Percentiles rank a stretch among this genome's conserved stretches.
These are phyloP conservation scores for Rhododendron simsii DNA, from an alignment of 148 eudicot species.

Conservation along the genomic window DNA sequence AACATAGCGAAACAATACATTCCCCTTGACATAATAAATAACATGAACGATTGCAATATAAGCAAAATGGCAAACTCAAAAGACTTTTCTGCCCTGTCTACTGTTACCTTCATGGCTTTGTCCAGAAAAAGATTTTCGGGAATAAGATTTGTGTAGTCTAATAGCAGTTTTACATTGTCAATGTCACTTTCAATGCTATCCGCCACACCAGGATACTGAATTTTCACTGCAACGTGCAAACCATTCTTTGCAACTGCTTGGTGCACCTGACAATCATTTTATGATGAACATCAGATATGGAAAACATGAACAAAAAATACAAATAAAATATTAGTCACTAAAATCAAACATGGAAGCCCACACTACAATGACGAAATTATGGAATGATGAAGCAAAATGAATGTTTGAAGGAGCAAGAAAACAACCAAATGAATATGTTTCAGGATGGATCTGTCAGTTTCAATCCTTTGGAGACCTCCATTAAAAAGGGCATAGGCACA, in stretches of 20 bases:
- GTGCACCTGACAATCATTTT: constrained; percentile 58
- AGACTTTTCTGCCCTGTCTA: background rate
- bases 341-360: background rate
- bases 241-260: constrained; percentile 78
- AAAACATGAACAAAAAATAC: background rate
- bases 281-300: background rate
- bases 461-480: background rate
- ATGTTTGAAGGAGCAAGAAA: background rate
- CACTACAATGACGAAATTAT: background rate
- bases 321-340: background rate
- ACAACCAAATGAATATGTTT: background rate
- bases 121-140: constrained; percentile 85
- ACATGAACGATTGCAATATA: background rate
- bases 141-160: constrained; percentile 75
- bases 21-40: background rate
- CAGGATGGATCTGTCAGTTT: background rate
- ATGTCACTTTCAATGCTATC: constrained; percentile 98
- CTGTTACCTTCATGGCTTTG: constrained; percentile 79
- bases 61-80: background rate
- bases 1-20: background rate
- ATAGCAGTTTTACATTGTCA: constrained; percentile 73
- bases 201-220: constrained; percentile 98
- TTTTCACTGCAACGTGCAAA: constrained; percentile 79
- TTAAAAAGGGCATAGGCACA: background rate
- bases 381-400: background rate